Conservation (phyloP, 2,329 filamentous ascomycete genomes). For the Penicillium thymicola region DNA sequence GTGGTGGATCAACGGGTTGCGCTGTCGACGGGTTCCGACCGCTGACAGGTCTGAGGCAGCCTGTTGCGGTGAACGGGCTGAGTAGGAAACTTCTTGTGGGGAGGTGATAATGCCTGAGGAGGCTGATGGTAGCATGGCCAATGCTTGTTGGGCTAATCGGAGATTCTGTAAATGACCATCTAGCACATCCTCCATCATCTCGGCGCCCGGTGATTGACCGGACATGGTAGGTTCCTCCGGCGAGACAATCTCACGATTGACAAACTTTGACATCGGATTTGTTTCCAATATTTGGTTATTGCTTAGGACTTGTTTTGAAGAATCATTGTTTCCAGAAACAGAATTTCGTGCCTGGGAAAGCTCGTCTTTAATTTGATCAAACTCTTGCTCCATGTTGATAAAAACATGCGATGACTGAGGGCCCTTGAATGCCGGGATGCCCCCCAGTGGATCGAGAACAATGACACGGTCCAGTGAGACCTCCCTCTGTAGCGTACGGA, state of each 20-base stretch:
- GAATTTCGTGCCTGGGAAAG: slow-evolving; percentile 44
- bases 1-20: slow-evolving; percentile 91
- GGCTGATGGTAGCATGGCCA: slow-evolving; percentile 74
- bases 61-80: slow-evolving; percentile 35
- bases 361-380: slow-evolving; percentile 62
- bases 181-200: slow-evolving; percentile 21
- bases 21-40: slow-evolving; percentile 57
- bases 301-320: slow-evolving; percentile 16
- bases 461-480: slow-evolving; percentile 80
- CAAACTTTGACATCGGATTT: slow-evolving; percentile 47
- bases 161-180: slow-evolving; percentile 67
- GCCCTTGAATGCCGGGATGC: slow-evolving; percentile 66
- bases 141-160: slow-evolving; percentile 63
- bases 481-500: slow-evolving; percentile 46
- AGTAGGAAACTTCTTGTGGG: slow-evolving; percentile 73
- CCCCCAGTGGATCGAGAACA: slow-evolving; percentile 80
- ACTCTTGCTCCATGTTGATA: slow-evolving; percentile 92
- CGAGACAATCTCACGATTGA: slow-evolving; percentile 29
- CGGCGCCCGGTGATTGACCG: slow-evolving; percentile 4
- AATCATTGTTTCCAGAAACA: slow-evolving; percentile 9
- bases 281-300: slow-evolving; percentile 27
- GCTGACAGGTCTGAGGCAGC: slow-evolving; percentile 39
- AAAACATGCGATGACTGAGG: slow-evolving; percentile 71
- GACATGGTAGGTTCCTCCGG: slow-evolving; percentile 18
- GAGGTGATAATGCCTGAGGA: slow-evolving; percentile 89